Base-by-base conservation (phyloP, 441 rosid species). In the Aquilaria agallochum region DNA sequence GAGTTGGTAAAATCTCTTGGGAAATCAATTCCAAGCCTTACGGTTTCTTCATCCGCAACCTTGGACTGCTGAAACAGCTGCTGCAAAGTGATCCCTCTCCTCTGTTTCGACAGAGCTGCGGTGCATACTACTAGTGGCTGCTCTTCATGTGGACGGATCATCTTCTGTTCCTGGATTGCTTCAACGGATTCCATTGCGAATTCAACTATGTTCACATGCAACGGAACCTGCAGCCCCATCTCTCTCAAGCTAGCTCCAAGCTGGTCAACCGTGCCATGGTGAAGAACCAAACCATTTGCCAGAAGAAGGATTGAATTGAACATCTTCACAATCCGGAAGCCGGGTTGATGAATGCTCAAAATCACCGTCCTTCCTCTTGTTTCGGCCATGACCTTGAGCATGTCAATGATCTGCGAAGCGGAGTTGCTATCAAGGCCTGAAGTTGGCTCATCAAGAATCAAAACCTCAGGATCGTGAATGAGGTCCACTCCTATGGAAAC, bases 401-500 rank as follows among this genome's bases (percentile, higher is more conserved):
- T 83, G 55, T 78, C 86, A 8, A 94, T 78, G 51, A 89, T 85
- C 71, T 87, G 98, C 11, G 85, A 65, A 14, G 98, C 98, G 14
- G 87, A 85, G 49, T 80, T 81, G 66, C 97, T 90, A 58, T 94
- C 99, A 50, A 94, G 93, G 4, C 99, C 96, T 2, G 99, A 94
- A 60, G 99, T 94, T 45, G 99, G 99, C 57, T 94, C 99, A 62
- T 94, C 99, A 56, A 94, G 97, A 58, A 94, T 87, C 40, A 94
- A 66, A 31, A 94, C 95, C 73, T 80, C 72, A 0, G 99, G 99
- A 53, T 91, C 95, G 31, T 94, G 99, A 46, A 91, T 78, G 15
- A 82, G 92, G 40, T 91, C 99, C 31, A 94, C 92, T 56, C 99
- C 99, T 8, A 94, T 91, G 0, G 97, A 94, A 53, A 94, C 96